Conservation (phyloP, 1,284 basidiomycete genomes). For the Sutorius eximius region DNA sequence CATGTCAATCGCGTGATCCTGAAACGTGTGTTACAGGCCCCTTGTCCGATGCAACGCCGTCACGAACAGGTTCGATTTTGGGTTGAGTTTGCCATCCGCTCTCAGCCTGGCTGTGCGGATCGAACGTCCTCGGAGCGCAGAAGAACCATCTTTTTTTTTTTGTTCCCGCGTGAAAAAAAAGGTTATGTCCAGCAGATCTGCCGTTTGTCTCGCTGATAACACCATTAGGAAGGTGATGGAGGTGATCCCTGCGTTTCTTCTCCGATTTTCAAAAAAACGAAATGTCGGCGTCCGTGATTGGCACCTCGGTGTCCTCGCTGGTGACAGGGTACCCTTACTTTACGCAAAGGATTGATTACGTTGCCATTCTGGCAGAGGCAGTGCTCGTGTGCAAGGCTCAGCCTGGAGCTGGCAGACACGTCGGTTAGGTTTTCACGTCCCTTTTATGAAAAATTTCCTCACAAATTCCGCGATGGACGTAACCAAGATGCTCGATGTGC, state of each 20-base stretch:
- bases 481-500: slow-evolving; percentile 2
- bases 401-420: background rate
- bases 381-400: slow-evolving; percentile 10
- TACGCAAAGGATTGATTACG: slow-evolving; percentile 16
- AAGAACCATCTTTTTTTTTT: slow-evolving; percentile 1
- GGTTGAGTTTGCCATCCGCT: slow-evolving; percentile 6
- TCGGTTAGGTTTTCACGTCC: slow-evolving; percentile 8
- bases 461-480: slow-evolving; percentile 9
- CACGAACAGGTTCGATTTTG: background rate
- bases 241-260: slow-evolving; percentile 13
- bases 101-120: background rate
- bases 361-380: slow-evolving; percentile 20
- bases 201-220: slow-evolving; percentile 18
- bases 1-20: slow-evolving; percentile 15
- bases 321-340: slow-evolving; percentile 12
- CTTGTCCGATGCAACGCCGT: slow-evolving; percentile 6
- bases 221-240: slow-evolving; percentile 23
- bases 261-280: slow-evolving; percentile 16
- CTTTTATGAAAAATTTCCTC: slow-evolving; percentile 1
- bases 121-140: slow-evolving; percentile 23
- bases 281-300: slow-evolving; percentile 13
- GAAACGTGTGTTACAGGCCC: slow-evolving; percentile 19
- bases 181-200: slow-evolving; percentile 9
- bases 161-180: background rate
- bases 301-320: background rate